phyloP scores from a whole-genome alignment of 2,329 filamentous ascomycete genomes.

The Ilyonectria mors-panacis region DNA sequence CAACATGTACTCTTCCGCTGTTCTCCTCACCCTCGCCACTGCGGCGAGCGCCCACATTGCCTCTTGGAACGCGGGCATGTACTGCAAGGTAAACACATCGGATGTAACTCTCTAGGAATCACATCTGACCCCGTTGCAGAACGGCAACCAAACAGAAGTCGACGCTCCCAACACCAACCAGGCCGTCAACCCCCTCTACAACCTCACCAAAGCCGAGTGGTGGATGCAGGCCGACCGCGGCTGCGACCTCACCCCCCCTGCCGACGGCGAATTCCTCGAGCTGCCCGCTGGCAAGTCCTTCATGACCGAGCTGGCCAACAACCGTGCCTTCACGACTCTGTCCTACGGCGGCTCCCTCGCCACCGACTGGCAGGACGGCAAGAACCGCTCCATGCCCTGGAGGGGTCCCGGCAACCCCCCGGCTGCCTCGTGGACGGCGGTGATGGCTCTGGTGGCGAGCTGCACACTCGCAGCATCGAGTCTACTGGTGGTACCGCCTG shows the following conservation, averaged over 20 bases:
- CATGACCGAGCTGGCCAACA: slow-evolving; percentile 65
- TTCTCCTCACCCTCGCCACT: slow-evolving; percentile 40
- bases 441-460: slow-evolving; percentile 59
- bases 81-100: slow-evolving; percentile 41
- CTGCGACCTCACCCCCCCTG: slow-evolving; percentile 58
- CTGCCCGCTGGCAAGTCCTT: slow-evolving; percentile 65
- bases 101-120: rapidly evolving
- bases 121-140: slow-evolving; percentile 31
- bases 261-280: slow-evolving; percentile 54
- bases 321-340: slow-evolving; percentile 63
- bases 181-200: slow-evolving; percentile 62
- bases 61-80: slow-evolving; percentile 49
- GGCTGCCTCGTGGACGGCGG: slow-evolving; percentile 47
- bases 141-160: slow-evolving; percentile 49
- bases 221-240: slow-evolving; percentile 66
- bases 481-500: slow-evolving; percentile 63
- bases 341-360: slow-evolving; percentile 57
- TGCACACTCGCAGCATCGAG: slow-evolving; percentile 62
- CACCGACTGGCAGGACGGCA: slow-evolving; percentile 64
- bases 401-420: slow-evolving; percentile 51
- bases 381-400: slow-evolving; percentile 62
- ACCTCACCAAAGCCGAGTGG: slow-evolving; percentile 62
- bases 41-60: slow-evolving; percentile 46
- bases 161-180: slow-evolving; percentile 61
- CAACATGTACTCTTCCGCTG: slow-evolving; percentile 40